A percentile compares a stretch with the other conserved stretches of the same genome.
Conservation (phyloP, 1,284 basidiomycete species). For the Cutaneotrichosporon spelunceum region DNA sequence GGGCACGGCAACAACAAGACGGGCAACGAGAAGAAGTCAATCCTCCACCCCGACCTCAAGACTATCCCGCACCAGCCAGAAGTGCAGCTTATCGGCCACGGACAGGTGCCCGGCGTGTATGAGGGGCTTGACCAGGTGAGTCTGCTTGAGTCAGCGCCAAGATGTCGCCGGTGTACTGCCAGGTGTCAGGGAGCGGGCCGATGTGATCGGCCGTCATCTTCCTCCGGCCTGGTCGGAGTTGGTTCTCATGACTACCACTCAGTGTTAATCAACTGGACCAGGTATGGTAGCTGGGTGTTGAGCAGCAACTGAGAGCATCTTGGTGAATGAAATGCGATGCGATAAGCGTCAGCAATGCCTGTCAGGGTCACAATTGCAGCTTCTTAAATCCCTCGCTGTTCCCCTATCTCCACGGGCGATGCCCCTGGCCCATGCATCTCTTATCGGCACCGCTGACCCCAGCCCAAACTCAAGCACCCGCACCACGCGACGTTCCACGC, state of each 20-base stretch:
- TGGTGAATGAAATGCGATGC: too few species aligned
- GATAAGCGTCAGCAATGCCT: too few species aligned
- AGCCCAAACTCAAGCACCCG: slow-evolving; percentile 64
- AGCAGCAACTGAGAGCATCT: too few species aligned
- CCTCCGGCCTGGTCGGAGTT: background rate
- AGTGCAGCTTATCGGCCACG: slow-evolving; percentile 81
- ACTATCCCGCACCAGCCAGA: slow-evolving; percentile 79
- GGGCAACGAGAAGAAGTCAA: slow-evolving; percentile 64
- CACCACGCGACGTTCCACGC: slow-evolving; percentile 88
- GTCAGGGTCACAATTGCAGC: too few species aligned
- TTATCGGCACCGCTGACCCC: background rate
- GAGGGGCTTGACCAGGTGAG: slow-evolving; percentile 68
- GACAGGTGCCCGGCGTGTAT: slow-evolving; percentile 63
- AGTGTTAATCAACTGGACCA: background rate
- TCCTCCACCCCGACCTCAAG: slow-evolving; percentile 79
- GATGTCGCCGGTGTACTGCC: background rate
- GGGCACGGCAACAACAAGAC: slow-evolving; percentile 84
- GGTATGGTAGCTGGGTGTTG: background rate
- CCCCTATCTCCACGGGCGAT: background rate
- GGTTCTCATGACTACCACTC: slow-evolving; percentile 7
- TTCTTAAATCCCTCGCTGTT: background rate
- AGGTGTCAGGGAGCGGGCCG: background rate
- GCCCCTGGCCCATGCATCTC: too few species aligned
- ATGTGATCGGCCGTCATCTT: background rate
- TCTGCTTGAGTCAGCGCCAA: slow-evolving; percentile 1